Evolutionary conservation across 2,329 filamentous ascomycete species (phyloP), one percentile per base, ranked within the genome.

Genomic region (Xylariaceae sp.): DNA sequence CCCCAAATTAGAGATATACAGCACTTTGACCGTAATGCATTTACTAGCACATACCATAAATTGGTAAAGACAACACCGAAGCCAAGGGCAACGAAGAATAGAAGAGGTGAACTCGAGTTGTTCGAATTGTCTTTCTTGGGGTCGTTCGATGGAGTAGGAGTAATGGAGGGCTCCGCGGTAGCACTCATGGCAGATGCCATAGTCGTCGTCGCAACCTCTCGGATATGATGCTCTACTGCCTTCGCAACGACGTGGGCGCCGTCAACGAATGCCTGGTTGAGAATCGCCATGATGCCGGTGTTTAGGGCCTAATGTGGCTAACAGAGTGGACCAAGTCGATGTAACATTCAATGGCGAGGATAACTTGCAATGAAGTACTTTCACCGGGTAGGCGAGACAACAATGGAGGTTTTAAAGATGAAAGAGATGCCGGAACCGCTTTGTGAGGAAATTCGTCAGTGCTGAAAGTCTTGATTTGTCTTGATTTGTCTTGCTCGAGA

Each of bases 61-160:
- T 99, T 99, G 54, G 94, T 99, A 72, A 99, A 99, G 50, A 99
- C 94, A 17, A 99, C 94, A 68, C 94, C 94, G 70, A 99, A 97
- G 3, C 94, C 94, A 35, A 99, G 80, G 13, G 94, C 93, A 58
- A 97, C 92, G 73, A 97, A 97, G 78, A 97, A 97, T 4, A 94
- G 79, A 58, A 94, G 75, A 45, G 89, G 89, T 44, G 88, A 92
- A 72, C 82, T 89, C 50, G 85, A 88, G 6, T 63, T 42, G 82
- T 82, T 79, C 8, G 48, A 18, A 15, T 60, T 59, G 13, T 62
- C 61, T 56, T 64, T 64, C 62, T 66, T 56, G 58, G 61, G 54
- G 51, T 67, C 49, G 47, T 62, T 67, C 30, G 63, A 54, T 5
- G 62, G 54, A 10, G 58, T 57, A 8, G 68, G 15, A 10, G 60